phyloP scores from a whole-genome alignment of 768 basidiomycete genomes.

The Melanogaster broomeanus region DNA sequence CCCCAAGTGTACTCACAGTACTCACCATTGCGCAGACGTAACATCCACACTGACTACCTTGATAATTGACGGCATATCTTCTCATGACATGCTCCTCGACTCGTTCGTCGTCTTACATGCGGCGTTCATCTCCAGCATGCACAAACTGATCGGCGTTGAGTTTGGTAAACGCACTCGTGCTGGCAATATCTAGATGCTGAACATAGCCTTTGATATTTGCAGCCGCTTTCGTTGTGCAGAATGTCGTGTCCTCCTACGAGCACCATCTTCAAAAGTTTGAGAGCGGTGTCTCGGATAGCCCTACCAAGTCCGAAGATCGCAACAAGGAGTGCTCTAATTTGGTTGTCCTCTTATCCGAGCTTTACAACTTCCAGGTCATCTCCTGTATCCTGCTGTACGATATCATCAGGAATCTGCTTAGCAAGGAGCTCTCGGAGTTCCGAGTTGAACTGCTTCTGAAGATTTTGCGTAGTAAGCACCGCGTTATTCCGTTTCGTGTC shows the following conservation, averaged over 20 bases:
- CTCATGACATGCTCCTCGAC: slow-evolving; percentile 80
- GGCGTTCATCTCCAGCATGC: slow-evolving; percentile 77
- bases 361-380: slow-evolving; percentile 96
- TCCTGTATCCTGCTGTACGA: slow-evolving; percentile 91
- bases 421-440: slow-evolving; percentile 67
- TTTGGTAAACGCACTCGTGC: slow-evolving; percentile 64
- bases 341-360: slow-evolving; percentile 81
- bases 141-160: slow-evolving; percentile 82
- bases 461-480: slow-evolving; percentile 69
- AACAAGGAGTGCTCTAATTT: slow-evolving; percentile 93
- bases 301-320: slow-evolving; percentile 35
- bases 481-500: background rate
- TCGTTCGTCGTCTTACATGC: slow-evolving; percentile 90
- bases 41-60: slow-evolving; percentile 76
- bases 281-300: slow-evolving; percentile 3
- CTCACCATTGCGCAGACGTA: slow-evolving; percentile 57
- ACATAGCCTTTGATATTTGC: background rate
- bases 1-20: slow-evolving; percentile 5
- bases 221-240: slow-evolving; percentile 88
- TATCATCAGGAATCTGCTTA: slow-evolving; percentile 74
- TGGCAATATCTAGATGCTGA: background rate
- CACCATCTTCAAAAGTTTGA: slow-evolving; percentile 44
- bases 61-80: slow-evolving; percentile 77
- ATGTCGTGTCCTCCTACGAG: slow-evolving; percentile 67
- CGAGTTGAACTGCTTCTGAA: slow-evolving; percentile 87